Conservation (phyloP, 2,329 filamentous ascomycete species). For the Diaporthe capsici region DNA sequence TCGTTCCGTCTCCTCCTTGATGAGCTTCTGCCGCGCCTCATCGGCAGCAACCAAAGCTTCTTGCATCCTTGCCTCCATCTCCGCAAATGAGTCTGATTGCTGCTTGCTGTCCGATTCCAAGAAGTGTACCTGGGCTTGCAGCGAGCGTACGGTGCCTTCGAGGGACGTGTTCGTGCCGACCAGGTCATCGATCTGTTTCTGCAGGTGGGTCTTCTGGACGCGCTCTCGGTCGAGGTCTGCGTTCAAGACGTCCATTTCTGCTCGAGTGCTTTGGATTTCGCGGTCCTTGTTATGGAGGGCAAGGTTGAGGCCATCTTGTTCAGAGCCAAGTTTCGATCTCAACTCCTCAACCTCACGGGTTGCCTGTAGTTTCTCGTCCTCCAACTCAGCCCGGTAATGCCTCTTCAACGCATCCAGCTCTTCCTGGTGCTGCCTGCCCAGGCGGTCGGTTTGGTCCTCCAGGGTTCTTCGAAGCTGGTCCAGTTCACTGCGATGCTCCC, state of each 20-base stretch:
- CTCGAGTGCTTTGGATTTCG: conserved; percentile 65
- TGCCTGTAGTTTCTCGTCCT: conserved; percentile 70
- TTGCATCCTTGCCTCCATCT: conserved; percentile 84
- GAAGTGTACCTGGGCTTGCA: conserved; percentile 88
- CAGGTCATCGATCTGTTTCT: conserved; percentile 69
- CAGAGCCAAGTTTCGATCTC: conserved; percentile 64
- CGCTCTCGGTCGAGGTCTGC: conserved; percentile 74
- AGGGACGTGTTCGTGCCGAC: conserved; percentile 75
- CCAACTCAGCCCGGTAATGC: conserved; percentile 74
- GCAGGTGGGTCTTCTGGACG: conserved; percentile 67
- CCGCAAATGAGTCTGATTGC: conserved; percentile 87
- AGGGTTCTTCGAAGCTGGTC: conserved; percentile 67
- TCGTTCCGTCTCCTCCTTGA: conserved; percentile 90
- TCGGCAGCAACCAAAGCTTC: conserved; percentile 80
- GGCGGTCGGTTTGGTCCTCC: conserved; percentile 68
- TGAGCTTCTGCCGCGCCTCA: conserved; percentile 82
- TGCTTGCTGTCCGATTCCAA: conserved; percentile 91
- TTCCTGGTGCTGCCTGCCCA: conserved; percentile 75
- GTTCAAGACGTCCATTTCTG: conserved; percentile 61
- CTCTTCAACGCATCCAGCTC: conserved; percentile 76
- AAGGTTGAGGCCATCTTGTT: conserved; percentile 65
- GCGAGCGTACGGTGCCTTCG: conserved; percentile 80
- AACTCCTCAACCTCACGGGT: conserved; percentile 76
- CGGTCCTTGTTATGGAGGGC: conserved; percentile 66
- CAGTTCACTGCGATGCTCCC: conserved; percentile 68